phyloP scores from a whole-genome alignment of 345 rosid species.

The thale cress (Arabidopsis thaliana) region TAIR10.1 NC_003070.9:8221501-8222000 shows the following conservation, averaged over 20 bases:
- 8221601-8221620: conserved; percentile 20
- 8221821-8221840: conserved; percentile 16
- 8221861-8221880: conserved; percentile 64
- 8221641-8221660: conserved; percentile 97
- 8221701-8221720: conserved; percentile 95
- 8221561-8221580: background rate
- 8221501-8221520: conserved; percentile 50
- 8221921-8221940: conserved; percentile 91
- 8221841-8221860: conserved; percentile 73
- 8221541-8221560: background rate
- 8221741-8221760: conserved; percentile 73
- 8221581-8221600: background rate
- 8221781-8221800: conserved; percentile 17
- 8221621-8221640: background rate
- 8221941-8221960: conserved; percentile 89
- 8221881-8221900: conserved; percentile 82
- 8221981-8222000: conserved; percentile 13
- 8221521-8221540: conserved; percentile 15
- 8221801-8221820: conserved; percentile 14
- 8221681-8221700: conserved; percentile 98
- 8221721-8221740: conserved; percentile 90
- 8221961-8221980: conserved; percentile 14
- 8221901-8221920: conserved; percentile 94
- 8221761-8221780: conserved; percentile 62
- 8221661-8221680: conserved; percentile 99